phyloP scores from a whole-genome alignment of 768 basidiomycete genomes.

The Psilocybe azurescens region DNA sequence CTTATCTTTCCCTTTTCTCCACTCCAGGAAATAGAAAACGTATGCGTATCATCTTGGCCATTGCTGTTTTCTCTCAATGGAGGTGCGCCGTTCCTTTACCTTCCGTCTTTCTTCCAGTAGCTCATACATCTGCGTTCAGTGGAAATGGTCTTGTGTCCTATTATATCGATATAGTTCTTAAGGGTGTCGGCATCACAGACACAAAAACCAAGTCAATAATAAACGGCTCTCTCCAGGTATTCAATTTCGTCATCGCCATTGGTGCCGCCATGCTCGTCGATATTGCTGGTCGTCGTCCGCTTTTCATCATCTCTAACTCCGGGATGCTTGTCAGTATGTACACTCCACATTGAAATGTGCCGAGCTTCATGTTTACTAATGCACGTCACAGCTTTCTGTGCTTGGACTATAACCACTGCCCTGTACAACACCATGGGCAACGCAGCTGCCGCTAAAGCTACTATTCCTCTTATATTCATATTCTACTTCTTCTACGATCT shows the following conservation, averaged over 20 bases:
- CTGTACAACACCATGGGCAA: conserved; percentile 46
- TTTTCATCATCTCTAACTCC: conserved; percentile 69
- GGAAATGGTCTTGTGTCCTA: conserved; percentile 76
- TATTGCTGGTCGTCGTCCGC: conserved; percentile 66
- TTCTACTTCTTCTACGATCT: conserved; percentile 64
- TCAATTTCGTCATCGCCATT: conserved; percentile 67
- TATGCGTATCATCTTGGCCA: conserved; percentile 68
- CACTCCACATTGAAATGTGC: not conserved
- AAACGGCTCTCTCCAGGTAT: conserved; percentile 39
- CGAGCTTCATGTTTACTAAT: not conserved
- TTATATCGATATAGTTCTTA: conserved; percentile 73
- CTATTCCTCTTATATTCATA: conserved; percentile 70
- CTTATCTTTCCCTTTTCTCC: conserved; percentile 56
- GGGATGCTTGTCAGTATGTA: conserved; percentile 58
- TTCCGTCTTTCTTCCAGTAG: not conserved
- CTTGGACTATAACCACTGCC: conserved; percentile 60
- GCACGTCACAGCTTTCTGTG: conserved; percentile 47
- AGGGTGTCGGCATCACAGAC: conserved; percentile 62
- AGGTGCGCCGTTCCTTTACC: conserved; percentile 41
- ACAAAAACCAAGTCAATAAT: conserved; percentile 47
- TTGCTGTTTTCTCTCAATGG: conserved; percentile 80
- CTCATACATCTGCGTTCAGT: conserved; percentile 31
- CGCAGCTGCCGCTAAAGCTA: conserved; percentile 54
- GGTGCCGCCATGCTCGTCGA: conserved; percentile 69
- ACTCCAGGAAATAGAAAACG: conserved; percentile 74